These are phyloP conservation scores for Penicillium antarcticum DNA, from an alignment of 495 filamentous ascomycete species.

Conservation along the genomic window DNA sequence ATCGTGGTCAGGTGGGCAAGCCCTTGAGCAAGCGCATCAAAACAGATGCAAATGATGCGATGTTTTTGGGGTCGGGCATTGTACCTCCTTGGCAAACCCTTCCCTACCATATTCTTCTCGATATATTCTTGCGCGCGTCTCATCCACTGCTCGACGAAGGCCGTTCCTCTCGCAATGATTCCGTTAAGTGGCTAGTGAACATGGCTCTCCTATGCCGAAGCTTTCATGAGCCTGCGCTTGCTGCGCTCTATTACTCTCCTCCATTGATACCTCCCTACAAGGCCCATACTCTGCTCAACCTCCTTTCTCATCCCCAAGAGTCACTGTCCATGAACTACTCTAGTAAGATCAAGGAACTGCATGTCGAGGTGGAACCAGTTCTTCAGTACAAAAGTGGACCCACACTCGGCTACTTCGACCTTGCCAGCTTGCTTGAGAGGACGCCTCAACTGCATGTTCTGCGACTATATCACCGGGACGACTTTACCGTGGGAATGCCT, in stretches of 20 bases:
- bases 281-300: constrained; percentile 44
- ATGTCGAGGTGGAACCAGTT: constrained; percentile 56
- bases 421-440: constrained; percentile 37
- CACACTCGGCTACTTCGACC: constrained; percentile 44
- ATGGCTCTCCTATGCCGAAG: constrained; percentile 58
- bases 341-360: constrained; percentile 66
- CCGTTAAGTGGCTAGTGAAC: constrained; percentile 59
- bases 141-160: constrained; percentile 55
- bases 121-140: constrained; percentile 65
- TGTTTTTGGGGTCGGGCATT: constrained; percentile 34
- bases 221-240: constrained; percentile 72
- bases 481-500: constrained; percentile 29
- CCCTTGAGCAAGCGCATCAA: constrained; percentile 30
- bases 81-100: constrained; percentile 67
- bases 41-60: constrained; percentile 11
- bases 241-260: constrained; percentile 67
- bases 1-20: constrained; percentile 13
- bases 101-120: constrained; percentile 67
- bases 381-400: constrained; percentile 44
- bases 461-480: constrained; percentile 39
- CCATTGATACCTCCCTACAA: constrained; percentile 54
- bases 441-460: constrained; percentile 41
- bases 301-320: constrained; percentile 42
- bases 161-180: constrained; percentile 28
- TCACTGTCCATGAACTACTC: constrained; percentile 52